Conservation (phyloP, 179 eudicot genomes). For the Spinacia oleracea region DNA sequence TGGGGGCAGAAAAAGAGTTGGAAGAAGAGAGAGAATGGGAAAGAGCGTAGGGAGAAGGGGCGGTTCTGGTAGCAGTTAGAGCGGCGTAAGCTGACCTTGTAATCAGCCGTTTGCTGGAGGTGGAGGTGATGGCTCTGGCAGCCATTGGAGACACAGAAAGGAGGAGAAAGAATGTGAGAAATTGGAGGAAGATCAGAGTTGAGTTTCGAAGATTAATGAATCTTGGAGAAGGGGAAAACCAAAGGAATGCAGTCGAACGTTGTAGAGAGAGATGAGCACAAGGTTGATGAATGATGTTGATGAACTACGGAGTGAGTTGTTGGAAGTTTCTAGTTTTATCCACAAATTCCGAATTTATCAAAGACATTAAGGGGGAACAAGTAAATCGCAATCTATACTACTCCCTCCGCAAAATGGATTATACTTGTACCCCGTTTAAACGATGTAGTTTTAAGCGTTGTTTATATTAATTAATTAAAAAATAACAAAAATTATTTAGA, state of each 20-base stretch:
- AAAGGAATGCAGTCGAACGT: not conserved
- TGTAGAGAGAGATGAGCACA: not conserved
- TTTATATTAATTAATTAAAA: no score
- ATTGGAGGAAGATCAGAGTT: no score
- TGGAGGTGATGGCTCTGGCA: conserved; percentile 26
- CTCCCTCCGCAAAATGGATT: no score
- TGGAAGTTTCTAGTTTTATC: not conserved
- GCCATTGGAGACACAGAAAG: conserved; percentile 32
- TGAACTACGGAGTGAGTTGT: not conserved
- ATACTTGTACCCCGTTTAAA: not conserved
- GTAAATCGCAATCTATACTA: no score
- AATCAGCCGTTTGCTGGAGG: conserved; percentile 19
- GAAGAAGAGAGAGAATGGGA: conserved; percentile 1
- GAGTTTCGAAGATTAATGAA: conserved; percentile 2
- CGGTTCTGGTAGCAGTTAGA: conserved; percentile 21
- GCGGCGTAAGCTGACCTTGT: conserved; percentile 38
- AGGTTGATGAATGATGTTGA: not conserved
- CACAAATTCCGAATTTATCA: no score
- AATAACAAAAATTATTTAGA: no score
- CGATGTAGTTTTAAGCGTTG: no score
- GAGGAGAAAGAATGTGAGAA: not conserved
- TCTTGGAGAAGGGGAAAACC: conserved; percentile 40
- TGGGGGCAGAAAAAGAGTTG: not conserved
- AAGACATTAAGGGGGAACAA: no score
- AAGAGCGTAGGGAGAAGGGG: conserved; percentile 8